Base-by-base conservation (phyloP, 2,329 filamentous ascomycete species). In the Xylaria arbuscula region DNA sequence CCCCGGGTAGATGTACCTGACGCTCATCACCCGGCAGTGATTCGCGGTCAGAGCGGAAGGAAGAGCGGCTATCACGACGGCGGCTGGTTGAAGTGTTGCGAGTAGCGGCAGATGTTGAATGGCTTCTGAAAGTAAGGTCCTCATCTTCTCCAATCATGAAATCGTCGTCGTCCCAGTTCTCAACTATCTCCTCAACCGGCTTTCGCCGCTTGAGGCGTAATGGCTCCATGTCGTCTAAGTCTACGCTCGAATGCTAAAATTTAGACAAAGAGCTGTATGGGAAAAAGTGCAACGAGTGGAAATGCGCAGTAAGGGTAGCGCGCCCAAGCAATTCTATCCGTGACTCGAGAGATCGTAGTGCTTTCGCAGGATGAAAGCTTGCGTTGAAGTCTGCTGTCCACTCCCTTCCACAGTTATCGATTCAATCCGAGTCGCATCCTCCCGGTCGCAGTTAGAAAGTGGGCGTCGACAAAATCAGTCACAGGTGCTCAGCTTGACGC, bases 1-100 rank as follows among this genome's bases (percentile, higher is more conserved):
- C 92, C 57, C 91, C 92, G 2, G 93, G 90, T 36, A 98, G 83
- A 73, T 95, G 88, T 24, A 98, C 87, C 74, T 98, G 93, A 84
- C 90, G 94, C 80, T 97, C 93, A 76, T 97, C 93, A 76, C 90
- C 92, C 64, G 88, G 87, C 72, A 89, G 84, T 0, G 91, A 93
- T 61, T 93, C 91, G 55, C 93, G 87, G 77, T 97, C 94, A 63
- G 93, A 97, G 74, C 91, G 91, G 75, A 93, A 88, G 19, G 94
- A 97, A 72, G 94, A 97, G 64, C 92, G 89, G 75, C 94, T 92
- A 71, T 92, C 88, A 69, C 88, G 87, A 70, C 89, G 86, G 68
- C 81, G 63, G 45, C 38, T 70, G 47, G n/a, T 67, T 4, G 48
- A 54, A 9, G 56, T 47, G 81, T 36, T 81, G 80, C 40, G 78